Evolutionary conservation across 805 yeast species (phyloP).

Genomic region (Komagataella pastoris): DNA sequence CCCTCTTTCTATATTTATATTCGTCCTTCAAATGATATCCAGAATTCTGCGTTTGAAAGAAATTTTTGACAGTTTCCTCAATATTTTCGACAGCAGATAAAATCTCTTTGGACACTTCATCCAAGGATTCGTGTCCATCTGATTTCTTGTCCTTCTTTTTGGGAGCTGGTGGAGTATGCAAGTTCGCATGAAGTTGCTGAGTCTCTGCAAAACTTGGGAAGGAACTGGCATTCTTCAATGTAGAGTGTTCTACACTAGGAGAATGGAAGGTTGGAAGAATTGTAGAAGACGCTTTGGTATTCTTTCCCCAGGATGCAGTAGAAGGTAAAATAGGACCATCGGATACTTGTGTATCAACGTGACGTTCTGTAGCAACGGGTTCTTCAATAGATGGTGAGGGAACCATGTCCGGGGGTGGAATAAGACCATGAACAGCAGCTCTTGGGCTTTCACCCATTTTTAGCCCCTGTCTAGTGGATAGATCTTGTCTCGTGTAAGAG

Average conservation of each 20-base stretch:
- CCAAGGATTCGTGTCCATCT: slow-evolving; percentile 7
- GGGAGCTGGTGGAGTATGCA: slow-evolving; percentile 3
- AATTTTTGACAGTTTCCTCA: slow-evolving; percentile 11
- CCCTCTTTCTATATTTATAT: neutral
- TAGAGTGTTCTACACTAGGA: neutral
- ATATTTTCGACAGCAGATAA: slow-evolving; percentile 12
- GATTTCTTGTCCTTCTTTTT: slow-evolving; percentile 13
- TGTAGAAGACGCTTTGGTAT: slow-evolving; percentile 16
- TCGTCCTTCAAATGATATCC: neutral
- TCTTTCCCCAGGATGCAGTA: slow-evolving; percentile 55
- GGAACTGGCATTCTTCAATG: slow-evolving; percentile 32
- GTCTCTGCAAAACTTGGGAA: slow-evolving; percentile 45
- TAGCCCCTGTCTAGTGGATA: slow-evolving; percentile 62
- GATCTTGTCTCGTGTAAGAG: slow-evolving; percentile 81
- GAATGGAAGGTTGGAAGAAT: slow-evolving; percentile 5
- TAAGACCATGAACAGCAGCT: slow-evolving; percentile 20
- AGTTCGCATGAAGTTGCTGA: neutral
- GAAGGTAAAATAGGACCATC: slow-evolving; percentile 37
- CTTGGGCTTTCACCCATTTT: slow-evolving; percentile 28
- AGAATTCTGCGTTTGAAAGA: slow-evolving; percentile 6
- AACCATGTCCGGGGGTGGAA: slow-evolving; percentile 13
- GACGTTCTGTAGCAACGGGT: slow-evolving; percentile 2
- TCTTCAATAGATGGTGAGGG: slow-evolving; percentile 8
- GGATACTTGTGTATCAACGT: slow-evolving; percentile 6
- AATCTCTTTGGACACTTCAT: slow-evolving; percentile 10